Evolutionary conservation across 176 grass and related monocot species (phyloP).

Genomic region (Lolium multiflorum): DNA sequence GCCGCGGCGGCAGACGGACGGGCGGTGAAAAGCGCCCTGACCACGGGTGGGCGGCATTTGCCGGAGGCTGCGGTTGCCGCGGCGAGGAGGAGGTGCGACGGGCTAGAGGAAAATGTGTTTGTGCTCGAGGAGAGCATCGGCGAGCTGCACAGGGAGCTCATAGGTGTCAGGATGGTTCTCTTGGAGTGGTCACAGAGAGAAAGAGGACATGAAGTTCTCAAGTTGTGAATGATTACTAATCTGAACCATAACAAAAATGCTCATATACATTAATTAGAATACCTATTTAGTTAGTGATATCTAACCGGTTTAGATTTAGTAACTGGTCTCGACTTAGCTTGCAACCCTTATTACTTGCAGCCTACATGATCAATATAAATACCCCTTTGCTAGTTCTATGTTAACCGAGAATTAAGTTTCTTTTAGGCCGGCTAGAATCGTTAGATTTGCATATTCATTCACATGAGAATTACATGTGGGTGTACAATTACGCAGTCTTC

Average conservation of each 20-base stretch:
- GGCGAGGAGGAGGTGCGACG: constrained; percentile 57
- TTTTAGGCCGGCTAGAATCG: too few species aligned
- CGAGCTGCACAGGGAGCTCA: constrained; percentile 59
- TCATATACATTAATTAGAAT: background rate
- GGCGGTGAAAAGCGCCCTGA: constrained; percentile 35
- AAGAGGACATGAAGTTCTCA: constrained; percentile 43
- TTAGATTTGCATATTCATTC: too few species aligned
- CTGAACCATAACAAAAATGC: background rate
- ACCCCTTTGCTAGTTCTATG: too few species aligned
- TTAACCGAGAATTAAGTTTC: too few species aligned
- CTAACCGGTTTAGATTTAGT: background rate
- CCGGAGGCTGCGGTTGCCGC: background rate
- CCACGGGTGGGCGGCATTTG: background rate
- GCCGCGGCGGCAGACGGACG: constrained; percentile 41
- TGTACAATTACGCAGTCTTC: too few species aligned
- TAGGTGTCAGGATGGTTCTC: constrained; percentile 69
- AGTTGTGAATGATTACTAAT: constrained; percentile 31
- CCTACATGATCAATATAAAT: too few species aligned
- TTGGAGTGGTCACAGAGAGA: constrained; percentile 54
- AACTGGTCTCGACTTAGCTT: background rate
- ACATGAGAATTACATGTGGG: too few species aligned
- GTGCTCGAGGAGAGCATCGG: constrained; percentile 63
- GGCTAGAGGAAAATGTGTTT: constrained; percentile 60
- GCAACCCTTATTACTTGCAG: too few species aligned
- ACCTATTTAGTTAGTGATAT: too few species aligned